Base-by-base conservation (phyloP, 345 rosid genomes). In the Populus simonii region DNA sequence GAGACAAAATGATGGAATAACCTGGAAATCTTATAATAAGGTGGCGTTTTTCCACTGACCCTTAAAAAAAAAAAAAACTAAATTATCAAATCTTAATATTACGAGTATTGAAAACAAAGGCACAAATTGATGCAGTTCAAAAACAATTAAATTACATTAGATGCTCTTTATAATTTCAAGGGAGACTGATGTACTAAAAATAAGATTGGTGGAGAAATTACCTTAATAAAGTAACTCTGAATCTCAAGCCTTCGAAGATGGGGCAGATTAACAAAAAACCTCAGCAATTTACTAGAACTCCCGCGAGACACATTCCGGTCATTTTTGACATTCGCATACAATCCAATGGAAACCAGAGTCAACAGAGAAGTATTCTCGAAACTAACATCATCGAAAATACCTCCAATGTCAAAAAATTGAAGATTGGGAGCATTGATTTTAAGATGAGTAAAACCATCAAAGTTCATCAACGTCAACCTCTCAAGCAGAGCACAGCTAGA, bases 151-250 rank as follows among this genome's bases (percentile, higher is more conserved):
- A 3, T 38, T 27, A 7, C 45, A 16, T 74, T 53, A 23, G 23
- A 53, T 68, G 20, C 47, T 8, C 13, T 53, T 10, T 33, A 71
- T 43, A 23, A 71, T 5, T 57, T 69, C 68, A 59, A 22, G 65
- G n/a, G 9, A 16, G 17, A 29, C 15, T 27, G 20, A 47, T 33
- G 43, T 47, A 36, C 15, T 1, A 29, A n/a, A 35, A 43, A 71
- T 39, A 31, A 71, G 41, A 57, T 2, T 5, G 71, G 12, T 63
- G 25, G 29, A 70, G 72, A 3, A 17, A 41, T 74, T 83, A 91
- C 95, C 95, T 88, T 89, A 45, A 91, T 70, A 83, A 88, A 89
- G 87, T 86, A 89, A 79, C 86, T 88, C 86, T 91, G 90, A 76
- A 91, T 79, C 84, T 91, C 93, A 20, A 91, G 90, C 81, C 92